Conservation (phyloP, 805 yeast genomes). For the Sungouiozyma intestinalis region DNA sequence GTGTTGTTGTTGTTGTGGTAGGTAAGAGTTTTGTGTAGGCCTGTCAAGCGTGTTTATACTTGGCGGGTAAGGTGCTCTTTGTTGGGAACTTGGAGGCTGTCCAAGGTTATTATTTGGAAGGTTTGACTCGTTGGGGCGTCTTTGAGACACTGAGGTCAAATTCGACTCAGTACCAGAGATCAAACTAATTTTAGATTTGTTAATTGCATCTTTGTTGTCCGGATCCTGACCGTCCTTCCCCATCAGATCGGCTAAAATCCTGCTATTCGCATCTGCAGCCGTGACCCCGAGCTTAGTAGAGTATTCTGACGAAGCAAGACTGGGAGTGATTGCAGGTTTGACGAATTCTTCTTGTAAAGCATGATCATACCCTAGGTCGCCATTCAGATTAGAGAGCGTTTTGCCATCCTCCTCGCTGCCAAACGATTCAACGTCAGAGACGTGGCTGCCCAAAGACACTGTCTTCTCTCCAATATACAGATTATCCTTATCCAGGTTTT, state of each 20-base stretch:
- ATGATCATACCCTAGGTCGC: constrained; percentile 5
- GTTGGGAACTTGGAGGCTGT: constrained; percentile 4
- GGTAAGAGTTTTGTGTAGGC: background rate
- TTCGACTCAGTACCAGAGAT: constrained; percentile 37
- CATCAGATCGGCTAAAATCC: constrained; percentile 19
- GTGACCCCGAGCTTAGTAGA: constrained; percentile 11
- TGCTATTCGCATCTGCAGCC: constrained; percentile 11
- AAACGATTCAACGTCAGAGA: background rate
- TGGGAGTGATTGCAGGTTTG: constrained; percentile 4
- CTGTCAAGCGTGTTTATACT: background rate
- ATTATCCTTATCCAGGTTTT: background rate
- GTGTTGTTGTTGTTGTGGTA: constrained; percentile 11
- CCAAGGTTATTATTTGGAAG: background rate
- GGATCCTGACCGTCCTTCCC: constrained; percentile 3
- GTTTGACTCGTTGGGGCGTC: constrained; percentile 52
- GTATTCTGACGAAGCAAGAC: constrained; percentile 16
- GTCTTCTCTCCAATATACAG: background rate
- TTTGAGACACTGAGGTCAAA: constrained; percentile 69
- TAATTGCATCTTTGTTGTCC: no score
- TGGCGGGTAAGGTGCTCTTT: constrained; percentile 6
- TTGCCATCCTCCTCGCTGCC: constrained; percentile 6
- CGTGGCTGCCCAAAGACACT: background rate
- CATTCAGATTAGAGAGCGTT: constrained; percentile 17
- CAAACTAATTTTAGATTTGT: constrained; percentile 7
- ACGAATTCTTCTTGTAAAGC: background rate